Evolutionary conservation across 805 yeast species (phyloP), one percentile per base, ranked within the genome.

Genomic region (Zygotorulaspora florentina): DNA sequence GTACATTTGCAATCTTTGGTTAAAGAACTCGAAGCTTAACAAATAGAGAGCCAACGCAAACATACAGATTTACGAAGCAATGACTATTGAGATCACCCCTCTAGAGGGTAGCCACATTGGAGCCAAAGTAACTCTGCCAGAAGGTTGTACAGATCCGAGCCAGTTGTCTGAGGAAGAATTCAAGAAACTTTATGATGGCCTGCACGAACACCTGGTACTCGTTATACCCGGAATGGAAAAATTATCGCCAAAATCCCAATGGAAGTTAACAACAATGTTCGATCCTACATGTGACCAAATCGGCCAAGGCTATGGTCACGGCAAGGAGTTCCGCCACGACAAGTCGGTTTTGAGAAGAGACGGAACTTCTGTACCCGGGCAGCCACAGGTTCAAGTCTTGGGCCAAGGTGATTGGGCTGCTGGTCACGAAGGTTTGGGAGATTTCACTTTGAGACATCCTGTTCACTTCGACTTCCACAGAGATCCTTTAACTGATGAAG

Each of bases 301-400:
- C n/a, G 67, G 68, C 9, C 82, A 85, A 35, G 76, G 77, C 18
- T 88, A 88, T 57, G 96, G 96, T 27, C 96, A 88, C 58, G 90
- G 91, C 46, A 84, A 86, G 62, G 84, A 85, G 49, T 79, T 81
- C 64, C 77, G 83, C 52, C 81, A 83, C 51, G 68, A 72, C 43
- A 71, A 77, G 49, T 77, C 90, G 1, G 87, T 88, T 18, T 75
- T 88, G 51, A 80, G 80, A 51, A 85, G 83, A 59, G 96, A 88
- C 61, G 95, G 95, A 36, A 76, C 77, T 47, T 76, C 89, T 7
- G 86, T 87, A 38, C 90, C 91, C 37, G 65, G 72, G 42, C 89
- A 86, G 62, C 96, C 96, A 2, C 96, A 88, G 64, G 96, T 88
- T 16, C 95, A 87, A 69, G 85, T 87, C 60, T 77, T 88, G 44